Base-by-base conservation (phyloP, 2,329 filamentous ascomycete species). In the Dactylellina parvicollis region DNA sequence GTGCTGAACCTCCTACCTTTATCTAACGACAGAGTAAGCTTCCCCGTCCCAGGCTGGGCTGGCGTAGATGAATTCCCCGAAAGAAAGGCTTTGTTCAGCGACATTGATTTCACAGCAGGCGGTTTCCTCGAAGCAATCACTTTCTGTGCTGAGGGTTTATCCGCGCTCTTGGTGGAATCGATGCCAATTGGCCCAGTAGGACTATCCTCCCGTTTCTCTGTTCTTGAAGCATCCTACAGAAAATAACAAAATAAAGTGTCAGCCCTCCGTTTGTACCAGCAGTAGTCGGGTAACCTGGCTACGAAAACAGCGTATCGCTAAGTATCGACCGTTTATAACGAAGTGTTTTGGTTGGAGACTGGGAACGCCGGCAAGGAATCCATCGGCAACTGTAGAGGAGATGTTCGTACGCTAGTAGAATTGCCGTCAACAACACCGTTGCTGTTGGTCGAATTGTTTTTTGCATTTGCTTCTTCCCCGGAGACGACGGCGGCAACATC, bases 61-160 rank as follows among this genome's bases (percentile, higher is more conserved):
- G 72, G 79, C 80, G 60, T 81, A 80, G 16, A 84, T 79, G 47
- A 85, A 80, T 94, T 94, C 72, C 90, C 87, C n/a, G 86, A 87
- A 34, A 95, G 84, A 79, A 94, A 96, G 44, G 87, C 92, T 81
- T 91, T 92, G 76, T 93, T 94, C 76, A 94, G 90, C 3, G 90
- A 93, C 50, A 95, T 90, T 16, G 91, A 87, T 81, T 95, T 96
- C 84, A 96, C 95, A 10, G 88, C 89, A 16, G 88, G 83, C 18
- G 89, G 88, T 81, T 92, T 94, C 84, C 91, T 92, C 46, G 76
- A 71, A 71, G 54, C 47, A 46, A 46, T 26, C 12, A 38, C 46
- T 26, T 66, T 66, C 16, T 55, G 60, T 49, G 30, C 47, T 36
- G 79, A 76, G 57, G 79, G 72, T 67, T 78, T 80, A 67, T 79